phyloP scores from a whole-genome alignment of 2,329 filamentous ascomycete species.

The Clarireedia monteithiana region DNA sequence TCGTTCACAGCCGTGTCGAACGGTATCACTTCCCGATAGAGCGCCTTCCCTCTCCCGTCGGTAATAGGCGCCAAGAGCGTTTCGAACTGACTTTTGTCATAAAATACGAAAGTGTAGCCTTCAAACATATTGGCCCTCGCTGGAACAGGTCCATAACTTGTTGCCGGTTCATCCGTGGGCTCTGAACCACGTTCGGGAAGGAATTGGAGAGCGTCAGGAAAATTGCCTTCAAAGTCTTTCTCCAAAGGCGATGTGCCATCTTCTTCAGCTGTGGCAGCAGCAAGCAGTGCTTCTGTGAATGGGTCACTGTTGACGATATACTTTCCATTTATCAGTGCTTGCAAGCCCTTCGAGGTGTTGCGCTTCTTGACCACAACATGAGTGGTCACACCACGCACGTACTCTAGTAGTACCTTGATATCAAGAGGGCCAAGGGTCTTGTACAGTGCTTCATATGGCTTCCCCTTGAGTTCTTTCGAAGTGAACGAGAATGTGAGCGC shows the following conservation, averaged over 20 bases:
- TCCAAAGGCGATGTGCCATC: slow-evolving; percentile 51
- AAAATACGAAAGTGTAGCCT: slow-evolving; percentile 84
- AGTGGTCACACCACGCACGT: slow-evolving; percentile 63
- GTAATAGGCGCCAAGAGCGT: slow-evolving; percentile 68
- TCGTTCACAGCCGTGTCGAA: slow-evolving; percentile 63
- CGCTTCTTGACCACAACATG: slow-evolving; percentile 85
- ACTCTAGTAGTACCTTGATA: slow-evolving; percentile 75
- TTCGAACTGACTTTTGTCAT: slow-evolving; percentile 66
- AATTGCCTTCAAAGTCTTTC: slow-evolving; percentile 67
- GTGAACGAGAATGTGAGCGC: slow-evolving; percentile 77
- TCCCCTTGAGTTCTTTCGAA: slow-evolving; percentile 59
- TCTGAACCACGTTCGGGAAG: slow-evolving; percentile 72
- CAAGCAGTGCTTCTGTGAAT: slow-evolving; percentile 66
- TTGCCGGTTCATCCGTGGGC: slow-evolving; percentile 56
- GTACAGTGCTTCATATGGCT: slow-evolving; percentile 55
- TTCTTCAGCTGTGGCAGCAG: slow-evolving; percentile 33
- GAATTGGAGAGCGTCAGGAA: slow-evolving; percentile 67
- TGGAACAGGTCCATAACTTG: slow-evolving; percentile 61
- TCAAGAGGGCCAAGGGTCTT: slow-evolving; percentile 73
- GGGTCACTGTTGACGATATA: slow-evolving; percentile 60
- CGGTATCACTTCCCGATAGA: slow-evolving; percentile 54
- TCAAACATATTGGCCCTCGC: slow-evolving; percentile 67
- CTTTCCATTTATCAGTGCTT: slow-evolving; percentile 75
- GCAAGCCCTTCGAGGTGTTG: slow-evolving; percentile 80
- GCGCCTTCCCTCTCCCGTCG: slow-evolving; percentile 73